Evolutionary conservation across 2,329 filamentous ascomycete species (phyloP), one percentile per base, ranked within the genome.

Genomic region (Fusarium sp.): DNA sequence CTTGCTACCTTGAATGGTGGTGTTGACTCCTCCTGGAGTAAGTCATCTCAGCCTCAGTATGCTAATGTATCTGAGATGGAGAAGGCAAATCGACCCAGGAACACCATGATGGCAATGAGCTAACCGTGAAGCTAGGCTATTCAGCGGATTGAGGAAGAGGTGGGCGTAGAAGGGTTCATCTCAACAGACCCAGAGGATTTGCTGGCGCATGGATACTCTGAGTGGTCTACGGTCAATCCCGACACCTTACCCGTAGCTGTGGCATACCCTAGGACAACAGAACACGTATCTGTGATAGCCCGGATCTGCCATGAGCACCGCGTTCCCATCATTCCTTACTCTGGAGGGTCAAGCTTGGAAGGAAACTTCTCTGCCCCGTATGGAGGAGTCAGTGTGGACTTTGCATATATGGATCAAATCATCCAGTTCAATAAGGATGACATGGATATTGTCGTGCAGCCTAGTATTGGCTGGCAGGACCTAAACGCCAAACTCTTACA

Each of bases 371-470:
- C 93, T 1, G 93, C 94, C 16, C 93, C 93, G 0, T 91, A 90
- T 76, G 94, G 94, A 14, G 94, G 94, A 14, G 88, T 98, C 76
- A 95, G 92, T 70, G 91, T 98, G 52, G 94, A 98, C 76, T 98
- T 98, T 78, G 88, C 89, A 2, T 89, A 88, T 75, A 98, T 98
- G 94, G 91, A 97, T 77, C 84, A 90, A 74, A 91, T 97, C 26
- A 73, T 98, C 30, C 84, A 90, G 56, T 84, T 97, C 59, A 91
- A 97, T 78, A 90, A 92, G 71, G 91, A 93, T 6, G 94, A 97
- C 77, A 93, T 97, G 92, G 94, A 98, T 74, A 86, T 97, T 51
- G 92, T 97, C 7, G 93, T 98, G 5, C 94, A 98, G 78, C 94
- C 94, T 5, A 92, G 92, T 9, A 90, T 98, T 12, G 91, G 91